These are phyloP conservation scores for Rhododendron simsii DNA, from an alignment of 148 eudicot genomes.

Conservation along the genomic window DNA sequence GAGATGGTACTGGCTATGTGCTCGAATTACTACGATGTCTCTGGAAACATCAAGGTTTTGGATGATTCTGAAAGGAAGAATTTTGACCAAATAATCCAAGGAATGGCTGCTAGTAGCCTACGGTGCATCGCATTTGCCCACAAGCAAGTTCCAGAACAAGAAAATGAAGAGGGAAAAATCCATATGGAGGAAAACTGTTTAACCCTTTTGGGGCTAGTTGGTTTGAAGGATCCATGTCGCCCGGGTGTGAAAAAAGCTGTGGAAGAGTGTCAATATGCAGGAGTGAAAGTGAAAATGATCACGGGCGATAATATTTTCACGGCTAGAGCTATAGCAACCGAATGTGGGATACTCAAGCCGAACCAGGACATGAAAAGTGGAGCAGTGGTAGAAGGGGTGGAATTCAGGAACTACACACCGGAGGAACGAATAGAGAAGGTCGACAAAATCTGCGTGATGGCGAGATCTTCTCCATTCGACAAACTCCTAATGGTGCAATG, in stretches of 20 bases:
- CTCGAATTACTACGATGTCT: slow-evolving; percentile 8
- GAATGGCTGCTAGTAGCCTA: slow-evolving; percentile 15
- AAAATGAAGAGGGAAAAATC: not conserved
- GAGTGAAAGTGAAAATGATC: slow-evolving; percentile 14
- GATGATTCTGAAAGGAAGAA: not conserved
- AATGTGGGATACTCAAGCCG: slow-evolving; percentile 20
- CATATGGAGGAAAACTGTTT: not conserved
- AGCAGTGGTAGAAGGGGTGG: slow-evolving; percentile 5
- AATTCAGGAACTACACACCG: slow-evolving; percentile 9
- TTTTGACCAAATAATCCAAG: slow-evolving; percentile 10
- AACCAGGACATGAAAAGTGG: not conserved
- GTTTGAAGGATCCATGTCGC: not conserved
- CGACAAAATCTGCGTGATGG: slow-evolving; percentile 13
- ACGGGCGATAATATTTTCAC: slow-evolving; percentile 15
- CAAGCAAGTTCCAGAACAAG: not conserved
- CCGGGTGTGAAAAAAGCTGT: slow-evolving; percentile 12
- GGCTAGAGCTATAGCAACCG: slow-evolving; percentile 17
- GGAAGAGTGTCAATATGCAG: slow-evolving; percentile 6
- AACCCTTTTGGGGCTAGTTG: slow-evolving; percentile 13
- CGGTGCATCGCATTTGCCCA: slow-evolving; percentile 20
- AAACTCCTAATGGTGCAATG: slow-evolving; percentile 15
- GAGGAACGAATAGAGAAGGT: slow-evolving; percentile 18
- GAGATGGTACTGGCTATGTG: slow-evolving; percentile 18
- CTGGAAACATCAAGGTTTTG: slow-evolving; percentile 4
- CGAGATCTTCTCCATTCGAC: slow-evolving; percentile 6